Base-by-base conservation (phyloP, 2,329 filamentous ascomycete species). In the Metarhizium humberi region DNA sequence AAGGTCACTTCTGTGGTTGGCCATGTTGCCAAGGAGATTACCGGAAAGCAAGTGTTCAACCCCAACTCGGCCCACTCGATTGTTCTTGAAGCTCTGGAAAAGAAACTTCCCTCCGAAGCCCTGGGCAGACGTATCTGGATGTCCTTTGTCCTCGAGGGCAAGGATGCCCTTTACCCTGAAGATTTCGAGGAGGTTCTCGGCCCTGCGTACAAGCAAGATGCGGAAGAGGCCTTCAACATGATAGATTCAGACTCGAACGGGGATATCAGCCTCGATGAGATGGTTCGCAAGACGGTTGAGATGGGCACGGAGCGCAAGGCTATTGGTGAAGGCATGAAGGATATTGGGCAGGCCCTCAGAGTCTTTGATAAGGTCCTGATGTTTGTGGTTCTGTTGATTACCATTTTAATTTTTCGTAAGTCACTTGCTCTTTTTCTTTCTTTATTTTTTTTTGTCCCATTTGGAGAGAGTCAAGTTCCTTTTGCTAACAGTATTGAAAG, bases 121-220 rank as follows among this genome's bases (percentile, higher is more conserved):
- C 75, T 97, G 56, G 92, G 90, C n/a, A 87, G 84, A 62, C 87
- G 94, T 65, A 86, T 97, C 59, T 97, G 94, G 94, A 95, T 96
- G 90, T 96, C 92, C 1, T 95, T 96, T 67, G 94, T 96, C 1
- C 84, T 94, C 4, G 92, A 97, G 71, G 91, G 90, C 63, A 85
- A 85, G 56, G 90, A 96, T 45, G 77, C 86, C 0, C 77, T 99
- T 8, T 89, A 81, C 61, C 71, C 81, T 8, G 90, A 96, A 4
- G 94, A 99, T 67, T 80, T 99, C 42, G 68, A 85, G 34, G 92
- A 97, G 68, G 92, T 97, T 10, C 85, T 99, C 57, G 92, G 92
- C 2, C 74, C 81, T 0, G 81, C 82, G 6, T 85, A 87, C 63
- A 82, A 84, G 59, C 76, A 81, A 0, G 89, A 96, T 59, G 94